Conservation (phyloP, 1,139 yeast species). For the Hansenula lynferdii region DNA sequence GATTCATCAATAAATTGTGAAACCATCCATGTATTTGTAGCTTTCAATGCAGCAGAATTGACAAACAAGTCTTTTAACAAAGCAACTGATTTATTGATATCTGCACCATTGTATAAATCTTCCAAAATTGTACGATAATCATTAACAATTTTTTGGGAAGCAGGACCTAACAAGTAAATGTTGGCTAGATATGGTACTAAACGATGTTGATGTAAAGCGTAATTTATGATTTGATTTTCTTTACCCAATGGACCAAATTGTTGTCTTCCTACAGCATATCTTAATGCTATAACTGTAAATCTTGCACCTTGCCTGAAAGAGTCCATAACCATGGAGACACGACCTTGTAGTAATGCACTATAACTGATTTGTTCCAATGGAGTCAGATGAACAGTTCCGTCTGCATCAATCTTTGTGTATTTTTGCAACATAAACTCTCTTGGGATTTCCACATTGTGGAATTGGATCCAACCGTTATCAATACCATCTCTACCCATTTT, state of each 20-base stretch:
- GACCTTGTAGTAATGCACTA: conserved; percentile 82
- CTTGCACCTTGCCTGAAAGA: conserved; percentile 79
- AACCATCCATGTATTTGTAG: conserved; percentile 85
- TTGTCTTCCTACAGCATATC: conserved; percentile 87
- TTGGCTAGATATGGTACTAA: conserved; percentile 76
- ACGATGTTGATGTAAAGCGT: conserved; percentile 83
- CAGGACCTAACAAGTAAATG: conserved; percentile 73
- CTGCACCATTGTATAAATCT: conserved; percentile 41
- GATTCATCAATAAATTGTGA: conserved; percentile 79
- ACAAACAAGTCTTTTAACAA: conserved; percentile 76
- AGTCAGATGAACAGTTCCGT: conserved; percentile 66
- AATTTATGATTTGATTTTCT: conserved; percentile 71
- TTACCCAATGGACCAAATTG: conserved; percentile 52
- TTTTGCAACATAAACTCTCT: conserved; percentile 79
- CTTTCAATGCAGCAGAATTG: conserved; percentile 84
- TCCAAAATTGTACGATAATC: conserved; percentile 48
- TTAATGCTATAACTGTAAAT: conserved; percentile 75
- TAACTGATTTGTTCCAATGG: conserved; percentile 86
- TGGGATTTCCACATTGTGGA: conserved; percentile 76
- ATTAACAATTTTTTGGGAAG: conserved; percentile 59
- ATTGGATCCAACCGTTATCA: conserved; percentile 95
- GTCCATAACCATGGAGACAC: conserved; percentile 86
- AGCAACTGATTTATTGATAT: conserved; percentile 45
- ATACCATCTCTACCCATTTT: conserved; percentile 84
- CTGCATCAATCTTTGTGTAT: conserved; percentile 66